Conservation (phyloP, 345 rosid genomes). For the Boechera retrofracta region DNA sequence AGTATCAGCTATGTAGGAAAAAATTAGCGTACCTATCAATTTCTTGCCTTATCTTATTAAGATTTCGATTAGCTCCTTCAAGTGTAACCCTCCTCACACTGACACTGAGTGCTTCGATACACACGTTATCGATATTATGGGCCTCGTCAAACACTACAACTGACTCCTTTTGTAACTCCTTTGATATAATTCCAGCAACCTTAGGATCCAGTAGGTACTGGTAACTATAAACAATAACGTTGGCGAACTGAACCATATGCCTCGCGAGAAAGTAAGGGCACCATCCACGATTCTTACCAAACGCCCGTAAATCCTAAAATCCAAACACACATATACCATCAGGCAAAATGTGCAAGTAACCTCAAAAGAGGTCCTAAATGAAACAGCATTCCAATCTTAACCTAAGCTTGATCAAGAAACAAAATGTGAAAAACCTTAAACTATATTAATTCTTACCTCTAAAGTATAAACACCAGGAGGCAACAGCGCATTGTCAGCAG, state of each 20-base stretch:
- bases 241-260: slow-evolving; percentile 94
- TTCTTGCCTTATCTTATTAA: slow-evolving; percentile 70
- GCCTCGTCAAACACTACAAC: slow-evolving; percentile 99
- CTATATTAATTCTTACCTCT: slow-evolving; percentile 54
- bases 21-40: slow-evolving; percentile 70
- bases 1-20: slow-evolving; percentile 16
- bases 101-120: slow-evolving; percentile 98
- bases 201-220: slow-evolving; percentile 98
- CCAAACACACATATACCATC: slow-evolving; percentile 24
- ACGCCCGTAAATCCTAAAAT: slow-evolving; percentile 78
- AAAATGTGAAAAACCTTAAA: neutral
- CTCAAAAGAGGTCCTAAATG: neutral
- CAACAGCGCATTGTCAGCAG: slow-evolving; percentile 74
- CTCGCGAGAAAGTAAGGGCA: slow-evolving; percentile 94
- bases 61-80: slow-evolving; percentile 94
- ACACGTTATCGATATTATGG: slow-evolving; percentile 95
- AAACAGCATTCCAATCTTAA: slow-evolving; percentile 3
- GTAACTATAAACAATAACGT: slow-evolving; percentile 93
- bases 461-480: slow-evolving; percentile 96
- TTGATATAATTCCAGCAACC: slow-evolving; percentile 96
- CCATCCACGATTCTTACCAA: slow-evolving; percentile 88
- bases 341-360: slow-evolving; percentile 7
- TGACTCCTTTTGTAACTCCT: slow-evolving; percentile 94
- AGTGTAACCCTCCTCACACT: slow-evolving; percentile 89
- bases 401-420: neutral